Evolutionary conservation across 2,329 filamentous ascomycete genomes (phyloP).

Genomic region (Moelleriella libera): DNA sequence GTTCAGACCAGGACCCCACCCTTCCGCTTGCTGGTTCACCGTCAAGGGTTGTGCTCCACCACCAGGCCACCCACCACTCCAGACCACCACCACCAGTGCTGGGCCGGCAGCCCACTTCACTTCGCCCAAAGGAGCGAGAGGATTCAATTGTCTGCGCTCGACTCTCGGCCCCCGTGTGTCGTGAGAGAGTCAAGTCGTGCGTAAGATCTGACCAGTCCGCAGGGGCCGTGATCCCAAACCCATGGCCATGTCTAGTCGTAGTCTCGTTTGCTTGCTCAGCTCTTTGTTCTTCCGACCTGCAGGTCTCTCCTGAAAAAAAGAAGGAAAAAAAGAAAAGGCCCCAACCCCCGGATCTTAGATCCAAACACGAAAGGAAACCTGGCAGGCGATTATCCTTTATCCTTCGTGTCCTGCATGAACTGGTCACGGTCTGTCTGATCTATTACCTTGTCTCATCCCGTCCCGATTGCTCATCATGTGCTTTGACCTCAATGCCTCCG

Average conservation of each 20-base stretch:
- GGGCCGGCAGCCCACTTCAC: neutral
- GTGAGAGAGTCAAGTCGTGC: no score
- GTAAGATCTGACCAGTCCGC: no score
- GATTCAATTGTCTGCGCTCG: neutral
- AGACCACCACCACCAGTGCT: neutral
- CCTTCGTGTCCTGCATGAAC: neutral
- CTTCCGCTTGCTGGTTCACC: neutral
- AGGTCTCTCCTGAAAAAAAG: no score
- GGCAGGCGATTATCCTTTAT: neutral
- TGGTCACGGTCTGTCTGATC: neutral
- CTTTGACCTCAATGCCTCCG: neutral
- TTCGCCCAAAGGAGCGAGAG: neutral
- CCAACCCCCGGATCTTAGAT: no score
- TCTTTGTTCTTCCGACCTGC: no score
- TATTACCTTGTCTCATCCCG: neutral
- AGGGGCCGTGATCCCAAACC: no score
- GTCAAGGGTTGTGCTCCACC: neutral
- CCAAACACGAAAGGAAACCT: neutral
- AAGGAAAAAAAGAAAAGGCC: no score
- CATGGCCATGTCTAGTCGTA: no score
- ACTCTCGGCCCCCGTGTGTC: no score
- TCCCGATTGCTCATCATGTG: neutral
- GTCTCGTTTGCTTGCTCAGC: neutral
- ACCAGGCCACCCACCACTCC: neutral
- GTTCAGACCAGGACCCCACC: neutral